Percentiles rank a stretch among this genome's conserved stretches.
Conservation (phyloP, 1,284 basidiomycete species). For the Fistulinella cinereoalba region DNA sequence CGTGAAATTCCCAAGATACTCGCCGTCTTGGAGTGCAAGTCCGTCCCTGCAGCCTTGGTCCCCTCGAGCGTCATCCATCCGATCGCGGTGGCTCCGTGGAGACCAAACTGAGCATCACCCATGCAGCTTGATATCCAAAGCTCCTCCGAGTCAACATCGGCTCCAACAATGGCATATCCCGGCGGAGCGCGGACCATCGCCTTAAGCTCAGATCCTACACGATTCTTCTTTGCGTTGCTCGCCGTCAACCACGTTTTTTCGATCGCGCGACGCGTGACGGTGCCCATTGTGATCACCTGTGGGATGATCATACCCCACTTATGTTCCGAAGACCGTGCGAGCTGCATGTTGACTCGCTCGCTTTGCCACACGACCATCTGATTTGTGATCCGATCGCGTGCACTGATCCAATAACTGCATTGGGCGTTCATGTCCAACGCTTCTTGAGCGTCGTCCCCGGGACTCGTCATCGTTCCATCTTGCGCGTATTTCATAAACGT, state of each 20-base stretch:
- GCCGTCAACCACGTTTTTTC: constrained; percentile 99
- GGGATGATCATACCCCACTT: constrained; percentile 93
- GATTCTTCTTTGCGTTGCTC: constrained; percentile 96
- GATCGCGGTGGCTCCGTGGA: constrained; percentile 95
- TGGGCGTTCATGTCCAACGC: constrained; percentile 92
- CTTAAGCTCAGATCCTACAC: constrained; percentile 96
- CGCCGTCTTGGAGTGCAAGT: constrained; percentile 97
- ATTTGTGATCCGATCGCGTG: constrained; percentile 87
- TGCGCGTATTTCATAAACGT: constrained; percentile 87
- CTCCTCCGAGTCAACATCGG: constrained; percentile 98
- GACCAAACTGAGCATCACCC: constrained; percentile 97
- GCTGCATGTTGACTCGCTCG: constrained; percentile 46
- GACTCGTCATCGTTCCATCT: constrained; percentile 79
- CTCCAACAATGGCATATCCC: constrained; percentile 94
- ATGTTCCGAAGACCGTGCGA: constrained; percentile 35
- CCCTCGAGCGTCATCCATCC: constrained; percentile 99
- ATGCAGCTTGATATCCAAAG: constrained; percentile 99
- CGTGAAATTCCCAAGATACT: constrained; percentile 90
- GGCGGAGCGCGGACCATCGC: constrained; percentile 94
- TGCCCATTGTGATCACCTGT: constrained; percentile 98
- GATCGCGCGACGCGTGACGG: constrained; percentile 94
- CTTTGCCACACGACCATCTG: constrained; percentile 93
- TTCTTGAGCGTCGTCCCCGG: constrained; percentile 75
- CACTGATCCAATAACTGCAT: constrained; percentile 98
- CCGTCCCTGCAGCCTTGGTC: constrained; percentile 94